Evolutionary conservation across 164 flowering plant genomes (phyloP), one percentile per base, ranked within the genome.

Genomic region (Cinnamomum chago): DNA sequence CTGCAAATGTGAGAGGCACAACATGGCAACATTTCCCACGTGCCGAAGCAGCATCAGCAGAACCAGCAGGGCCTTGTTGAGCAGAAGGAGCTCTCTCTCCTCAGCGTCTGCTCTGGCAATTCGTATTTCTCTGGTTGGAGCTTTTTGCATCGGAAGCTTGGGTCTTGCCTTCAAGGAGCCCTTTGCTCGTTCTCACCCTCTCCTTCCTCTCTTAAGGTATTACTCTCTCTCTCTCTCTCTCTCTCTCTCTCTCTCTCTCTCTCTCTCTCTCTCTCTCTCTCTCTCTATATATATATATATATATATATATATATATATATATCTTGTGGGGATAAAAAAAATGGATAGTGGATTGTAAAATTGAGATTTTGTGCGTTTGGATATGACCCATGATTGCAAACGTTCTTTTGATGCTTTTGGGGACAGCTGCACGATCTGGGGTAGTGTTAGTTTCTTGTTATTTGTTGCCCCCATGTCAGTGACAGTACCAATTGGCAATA

Each of bases 141-240:
- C 65, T 13, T 30, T 72, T 25, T 60, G 51, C 50, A 50, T 58
- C 23, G 27, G 28, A 22, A 58, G 50, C 27, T 60, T 58, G 72
- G 72, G 72, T 24, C 20, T 70, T 25, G 20, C 50, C 24, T 60
- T 1, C 67, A 72, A 72, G 51, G n/a, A 67, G 55, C 65, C 66
- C 15, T 72, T 64, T 28, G 12, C 28, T 28, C 74, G 20, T n/a
- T 30, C 74, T 72, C 74, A 17, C 25, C 51, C 74, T 1, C 67
- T 72, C 52, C 24, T 25, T 72, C 51, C 15, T 60, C n/a, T 52
- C 51, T 55, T 55, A 15, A 3, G 20, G n/a, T 55, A 14, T 55
- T 27, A 20, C 50, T 22, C 25, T 40, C 22, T 50, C 15, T 51
- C 25, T n/a, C 2, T 23, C 2, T 22, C n/a, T 70, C 52, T 6